A percentile compares a stretch with the other conserved stretches of the same genome.
Evolutionary conservation across 2,329 filamentous ascomycete species (phyloP).

Genomic region (Stromatinia cepivora): DNA sequence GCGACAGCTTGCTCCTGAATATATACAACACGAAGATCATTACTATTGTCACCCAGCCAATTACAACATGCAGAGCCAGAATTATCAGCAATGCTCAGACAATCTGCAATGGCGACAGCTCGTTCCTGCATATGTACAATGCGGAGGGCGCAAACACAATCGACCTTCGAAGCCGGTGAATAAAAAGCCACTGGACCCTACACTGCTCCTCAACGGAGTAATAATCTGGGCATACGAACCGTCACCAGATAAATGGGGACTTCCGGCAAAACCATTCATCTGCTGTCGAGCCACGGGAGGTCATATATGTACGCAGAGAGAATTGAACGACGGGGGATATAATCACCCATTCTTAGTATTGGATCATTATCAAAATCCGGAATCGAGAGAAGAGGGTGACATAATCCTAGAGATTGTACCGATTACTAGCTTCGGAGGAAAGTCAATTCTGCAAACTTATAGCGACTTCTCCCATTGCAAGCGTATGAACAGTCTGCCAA

Average conservation of each 20-base stretch:
- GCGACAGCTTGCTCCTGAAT: too few species aligned
- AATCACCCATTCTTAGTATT: constrained; percentile 1
- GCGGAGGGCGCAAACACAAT: too few species aligned
- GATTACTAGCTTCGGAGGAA: not conserved
- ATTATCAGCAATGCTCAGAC: too few species aligned
- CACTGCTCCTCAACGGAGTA: not conserved
- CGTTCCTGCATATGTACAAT: too few species aligned
- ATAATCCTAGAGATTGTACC: not conserved
- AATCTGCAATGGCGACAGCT: too few species aligned
- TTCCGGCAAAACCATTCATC: not conserved
- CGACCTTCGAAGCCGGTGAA: not conserved
- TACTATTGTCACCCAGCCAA: too few species aligned
- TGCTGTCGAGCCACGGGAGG: not conserved
- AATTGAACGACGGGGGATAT: not conserved
- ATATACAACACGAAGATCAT: too few species aligned
- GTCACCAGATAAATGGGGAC: not conserved
- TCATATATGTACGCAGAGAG: not conserved
- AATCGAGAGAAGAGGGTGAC: not conserved
- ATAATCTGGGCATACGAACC: not conserved
- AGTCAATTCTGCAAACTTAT: not conserved
- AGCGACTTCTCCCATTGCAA: not conserved
- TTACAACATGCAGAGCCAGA: too few species aligned
- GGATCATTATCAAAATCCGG: not conserved
- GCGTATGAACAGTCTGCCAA: not conserved
- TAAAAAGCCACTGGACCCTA: not conserved